Conservation (phyloP, 1,139 yeast species). For the Zygotorulaspora mrakii region DNA sequence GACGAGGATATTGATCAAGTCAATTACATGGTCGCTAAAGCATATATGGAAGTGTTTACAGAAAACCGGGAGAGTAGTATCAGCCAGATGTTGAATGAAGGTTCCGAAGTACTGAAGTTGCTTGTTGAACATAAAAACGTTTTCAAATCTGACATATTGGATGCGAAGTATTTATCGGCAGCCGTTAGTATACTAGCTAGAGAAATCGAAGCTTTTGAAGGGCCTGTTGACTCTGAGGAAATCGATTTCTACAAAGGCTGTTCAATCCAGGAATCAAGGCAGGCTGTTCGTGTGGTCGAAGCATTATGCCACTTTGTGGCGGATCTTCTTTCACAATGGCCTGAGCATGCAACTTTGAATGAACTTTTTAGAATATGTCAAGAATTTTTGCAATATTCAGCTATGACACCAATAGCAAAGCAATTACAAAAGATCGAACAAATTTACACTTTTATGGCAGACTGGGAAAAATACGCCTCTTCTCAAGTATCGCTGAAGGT, state of each 20-base stretch:
- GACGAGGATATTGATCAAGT: conserved; percentile 37
- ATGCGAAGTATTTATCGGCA: conserved; percentile 43
- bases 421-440: conserved; percentile 82
- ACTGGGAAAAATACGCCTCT: conserved; percentile 94
- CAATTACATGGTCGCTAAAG: conserved; percentile 38
- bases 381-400: conserved; percentile 63
- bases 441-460: conserved; percentile 72
- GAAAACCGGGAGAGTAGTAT: conserved; percentile 24
- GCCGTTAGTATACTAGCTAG: conserved; percentile 42
- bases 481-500: conserved; percentile 61
- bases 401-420: conserved; percentile 70
- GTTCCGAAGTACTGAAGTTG: conserved; percentile 41
- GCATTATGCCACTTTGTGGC: conserved; percentile 47
- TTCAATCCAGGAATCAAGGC: conserved; percentile 56
- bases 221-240: conserved; percentile 20
- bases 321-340: conserved; percentile 70
- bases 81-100: conserved; percentile 41
- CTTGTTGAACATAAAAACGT: conserved; percentile 29
- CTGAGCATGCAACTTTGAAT: conserved; percentile 87
- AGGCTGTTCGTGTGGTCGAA: conserved; percentile 53
- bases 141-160: conserved; percentile 32
- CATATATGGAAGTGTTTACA: conserved; percentile 39
- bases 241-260: conserved; percentile 71
- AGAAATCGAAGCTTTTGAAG: conserved; percentile 32
- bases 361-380: conserved; percentile 62